phyloP scores from a whole-genome alignment of 164 flowering plant species.

The Liriodendron chinense region DNA sequence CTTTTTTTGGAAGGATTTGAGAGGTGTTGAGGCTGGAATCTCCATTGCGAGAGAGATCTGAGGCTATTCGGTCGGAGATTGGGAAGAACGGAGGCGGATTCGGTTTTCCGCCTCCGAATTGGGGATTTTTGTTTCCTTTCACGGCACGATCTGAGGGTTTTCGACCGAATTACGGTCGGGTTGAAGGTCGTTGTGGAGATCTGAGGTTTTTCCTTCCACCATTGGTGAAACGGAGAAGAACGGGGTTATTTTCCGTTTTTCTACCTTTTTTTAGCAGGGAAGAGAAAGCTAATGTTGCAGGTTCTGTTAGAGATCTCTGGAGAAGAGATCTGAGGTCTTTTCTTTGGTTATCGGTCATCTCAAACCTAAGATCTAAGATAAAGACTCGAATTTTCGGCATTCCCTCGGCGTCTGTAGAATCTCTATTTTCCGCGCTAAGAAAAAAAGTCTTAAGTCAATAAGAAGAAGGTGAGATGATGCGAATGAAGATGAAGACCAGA shows the following conservation, averaged over 20 bases:
- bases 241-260: background rate
- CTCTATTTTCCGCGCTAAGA: background rate
- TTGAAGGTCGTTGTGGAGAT: background rate
- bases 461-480: slow-evolving; percentile 51
- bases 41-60: background rate
- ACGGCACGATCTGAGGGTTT: background rate
- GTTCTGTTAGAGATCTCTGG: background rate
- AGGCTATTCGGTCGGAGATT: background rate
- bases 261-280: background rate
- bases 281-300: background rate
- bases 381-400: background rate
- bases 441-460: background rate
- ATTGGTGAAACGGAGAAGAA: background rate
- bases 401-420: background rate
- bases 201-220: background rate
- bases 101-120: background rate
- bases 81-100: background rate
- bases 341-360: background rate
- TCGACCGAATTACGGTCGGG: background rate
- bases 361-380: background rate
- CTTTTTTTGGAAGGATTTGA: background rate
- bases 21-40: background rate
- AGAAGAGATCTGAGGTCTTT: background rate
- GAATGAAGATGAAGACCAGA: slow-evolving; percentile 37
- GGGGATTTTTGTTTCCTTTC: background rate